Conservation (phyloP, 176 grass and related monocot genomes). For the Aegilops speltoides region DNA sequence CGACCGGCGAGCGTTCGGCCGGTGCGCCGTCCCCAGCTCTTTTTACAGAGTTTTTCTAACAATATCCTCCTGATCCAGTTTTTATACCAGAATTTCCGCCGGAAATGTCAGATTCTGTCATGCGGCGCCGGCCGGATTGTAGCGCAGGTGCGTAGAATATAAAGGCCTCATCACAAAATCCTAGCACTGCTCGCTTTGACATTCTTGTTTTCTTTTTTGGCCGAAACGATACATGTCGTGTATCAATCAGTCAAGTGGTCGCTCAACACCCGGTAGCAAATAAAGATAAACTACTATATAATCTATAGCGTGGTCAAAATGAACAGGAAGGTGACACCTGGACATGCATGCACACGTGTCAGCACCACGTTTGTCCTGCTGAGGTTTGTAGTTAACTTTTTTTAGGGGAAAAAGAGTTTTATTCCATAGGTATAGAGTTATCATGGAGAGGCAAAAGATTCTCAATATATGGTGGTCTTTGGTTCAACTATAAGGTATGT, state of each 20-base stretch:
- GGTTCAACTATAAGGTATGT: too few relatives aligned
- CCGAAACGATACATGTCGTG: not conserved
- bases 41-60: not conserved
- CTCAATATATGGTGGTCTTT: too few relatives aligned
- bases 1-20: too few relatives aligned
- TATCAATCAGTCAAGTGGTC: not conserved
- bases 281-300: not conserved
- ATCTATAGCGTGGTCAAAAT: not conserved
- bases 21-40: too few relatives aligned
- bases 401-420: too few relatives aligned
- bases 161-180: not conserved
- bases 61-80: not conserved
- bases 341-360: not conserved
- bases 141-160: conserved; percentile 1
- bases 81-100: not conserved
- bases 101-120: not conserved
- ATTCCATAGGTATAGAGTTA: too few relatives aligned
- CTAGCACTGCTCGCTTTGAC: not conserved
- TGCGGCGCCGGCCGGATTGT: not conserved
- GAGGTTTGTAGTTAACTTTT: too few relatives aligned
- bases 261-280: not conserved
- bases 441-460: too few relatives aligned
- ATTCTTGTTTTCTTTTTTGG: not conserved
- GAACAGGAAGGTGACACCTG: not conserved
- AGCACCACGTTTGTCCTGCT: not conserved